Evolutionary conservation across 768 basidiomycete genomes (phyloP).

Genomic region (Russula olivacea): DNA sequence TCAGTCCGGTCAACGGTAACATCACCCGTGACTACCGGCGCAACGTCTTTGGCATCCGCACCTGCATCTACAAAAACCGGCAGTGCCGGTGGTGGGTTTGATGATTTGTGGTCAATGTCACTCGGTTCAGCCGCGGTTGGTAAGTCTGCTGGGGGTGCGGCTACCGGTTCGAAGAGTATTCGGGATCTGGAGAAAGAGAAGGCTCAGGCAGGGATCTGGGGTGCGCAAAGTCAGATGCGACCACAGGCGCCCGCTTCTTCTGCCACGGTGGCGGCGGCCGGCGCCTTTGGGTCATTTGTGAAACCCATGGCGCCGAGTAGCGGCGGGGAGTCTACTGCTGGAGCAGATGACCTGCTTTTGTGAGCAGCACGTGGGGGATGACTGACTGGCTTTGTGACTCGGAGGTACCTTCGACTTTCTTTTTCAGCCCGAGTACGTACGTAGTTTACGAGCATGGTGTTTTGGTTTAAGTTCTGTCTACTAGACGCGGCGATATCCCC

Average conservation of each 20-base stretch:
- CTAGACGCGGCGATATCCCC: neutral
- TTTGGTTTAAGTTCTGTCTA: neutral
- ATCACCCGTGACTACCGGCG: conserved; percentile 16
- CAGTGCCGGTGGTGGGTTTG: conserved; percentile 54
- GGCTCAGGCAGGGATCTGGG: conserved; percentile 77
- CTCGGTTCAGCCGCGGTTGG: conserved; percentile 42
- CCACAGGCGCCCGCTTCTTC: conserved; percentile 25
- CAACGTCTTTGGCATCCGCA: conserved; percentile 27
- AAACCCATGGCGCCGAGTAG: conserved; percentile 26
- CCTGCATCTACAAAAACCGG: conserved; percentile 35
- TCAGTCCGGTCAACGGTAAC: conserved; percentile 28
- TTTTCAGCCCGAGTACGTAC: neutral
- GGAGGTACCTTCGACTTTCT: neutral
- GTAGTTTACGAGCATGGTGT: neutral
- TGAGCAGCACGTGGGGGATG: conserved; percentile 23
- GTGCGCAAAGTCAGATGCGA: conserved; percentile 29
- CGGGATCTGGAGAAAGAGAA: conserved; percentile 89
- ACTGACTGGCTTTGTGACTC: neutral
- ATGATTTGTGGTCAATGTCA: conserved; percentile 84
- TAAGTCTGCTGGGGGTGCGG: conserved; percentile 32
- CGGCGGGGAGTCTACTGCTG: conserved; percentile 26
- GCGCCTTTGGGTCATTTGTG: conserved; percentile 30
- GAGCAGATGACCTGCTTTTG: conserved; percentile 39
- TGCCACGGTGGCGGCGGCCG: too few relatives aligned
- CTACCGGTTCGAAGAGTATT: conserved; percentile 55